phyloP scores from a whole-genome alignment of 2,329 filamentous ascomycete genomes.

The Aspergillus sp. region DNA sequence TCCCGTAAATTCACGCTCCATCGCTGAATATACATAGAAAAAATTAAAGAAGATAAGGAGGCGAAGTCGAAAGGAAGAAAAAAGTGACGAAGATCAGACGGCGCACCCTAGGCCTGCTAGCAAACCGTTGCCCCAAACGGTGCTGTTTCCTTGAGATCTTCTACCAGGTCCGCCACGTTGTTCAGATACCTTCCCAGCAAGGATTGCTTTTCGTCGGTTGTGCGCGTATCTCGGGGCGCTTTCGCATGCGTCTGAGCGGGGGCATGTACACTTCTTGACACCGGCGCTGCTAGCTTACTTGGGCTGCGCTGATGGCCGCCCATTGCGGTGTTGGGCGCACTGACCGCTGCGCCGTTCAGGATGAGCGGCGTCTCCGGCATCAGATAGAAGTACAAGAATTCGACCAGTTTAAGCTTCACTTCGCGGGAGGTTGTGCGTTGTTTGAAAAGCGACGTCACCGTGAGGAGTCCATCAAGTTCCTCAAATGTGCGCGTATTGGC shows the following conservation, averaged over 20 bases:
- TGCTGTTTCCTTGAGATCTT: conserved; percentile 76
- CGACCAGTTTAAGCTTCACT: conserved; percentile 93
- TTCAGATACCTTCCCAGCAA: conserved; percentile 74
- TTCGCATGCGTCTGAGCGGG: conserved; percentile 26
- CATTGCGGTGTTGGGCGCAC: conserved; percentile 40
- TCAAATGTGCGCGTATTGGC: conserved; percentile 91
- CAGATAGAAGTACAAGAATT: conserved; percentile 97
- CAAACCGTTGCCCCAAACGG: conserved; percentile 63
- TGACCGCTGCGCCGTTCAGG: conserved; percentile 23
- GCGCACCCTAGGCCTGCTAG: conserved; percentile 21
- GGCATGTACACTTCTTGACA: conserved; percentile 44
- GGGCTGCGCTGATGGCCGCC: conserved; percentile 64
- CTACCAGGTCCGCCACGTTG: conserved; percentile 81
- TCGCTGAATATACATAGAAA: conserved; percentile 22
- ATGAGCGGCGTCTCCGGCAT: conserved; percentile 75
- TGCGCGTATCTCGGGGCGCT: conserved; percentile 51
- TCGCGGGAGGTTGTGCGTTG: conserved; percentile 79
- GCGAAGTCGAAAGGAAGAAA: background rate
- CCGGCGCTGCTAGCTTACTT: conserved; percentile 64
- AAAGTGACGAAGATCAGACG: conserved; percentile 9
- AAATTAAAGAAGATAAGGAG: background rate
- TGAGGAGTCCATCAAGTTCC: conserved; percentile 83
- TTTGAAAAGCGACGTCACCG: conserved; percentile 90
- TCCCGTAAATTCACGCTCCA: conserved; percentile 16
- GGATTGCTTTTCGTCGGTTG: conserved; percentile 78